Conservation (phyloP, 139 green algal genomes). For the Chlamydomonas sphaeroides region DNA sequence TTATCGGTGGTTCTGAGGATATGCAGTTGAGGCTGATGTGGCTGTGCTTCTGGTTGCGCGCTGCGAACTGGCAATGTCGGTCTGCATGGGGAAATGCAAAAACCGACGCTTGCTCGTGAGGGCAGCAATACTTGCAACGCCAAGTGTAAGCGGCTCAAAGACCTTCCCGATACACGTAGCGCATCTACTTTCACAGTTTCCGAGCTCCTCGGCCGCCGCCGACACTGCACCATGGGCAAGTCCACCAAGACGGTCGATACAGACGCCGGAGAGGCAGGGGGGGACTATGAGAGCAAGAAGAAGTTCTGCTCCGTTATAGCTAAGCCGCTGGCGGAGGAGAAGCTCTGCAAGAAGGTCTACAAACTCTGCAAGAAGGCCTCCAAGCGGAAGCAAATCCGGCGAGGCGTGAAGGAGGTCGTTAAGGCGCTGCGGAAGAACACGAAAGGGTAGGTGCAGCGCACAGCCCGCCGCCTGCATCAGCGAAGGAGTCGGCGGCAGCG, state of each 20-base stretch:
- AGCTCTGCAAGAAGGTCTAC: constrained; percentile 93
- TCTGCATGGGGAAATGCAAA: too few species aligned
- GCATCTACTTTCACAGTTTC: neutral
- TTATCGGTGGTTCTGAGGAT: too few species aligned
- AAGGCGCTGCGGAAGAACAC: constrained; percentile 94
- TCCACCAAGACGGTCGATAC: constrained; percentile 40
- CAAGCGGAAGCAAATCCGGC: constrained; percentile 95
- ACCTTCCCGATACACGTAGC: neutral
- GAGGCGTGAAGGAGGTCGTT: constrained; percentile 98
- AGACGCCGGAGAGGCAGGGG: constrained; percentile 32
- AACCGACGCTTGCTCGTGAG: too few species aligned
- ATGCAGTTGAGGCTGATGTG: too few species aligned
- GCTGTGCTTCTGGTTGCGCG: too few species aligned
- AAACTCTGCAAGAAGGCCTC: constrained; percentile 94
- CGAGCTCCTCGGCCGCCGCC: constrained; percentile 6
- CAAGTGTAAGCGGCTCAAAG: too few species aligned
- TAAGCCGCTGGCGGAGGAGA: constrained; percentile 92
- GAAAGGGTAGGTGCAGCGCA: constrained; percentile 80
- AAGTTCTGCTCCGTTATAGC: constrained; percentile 82
- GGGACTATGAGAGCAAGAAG: constrained; percentile 58
- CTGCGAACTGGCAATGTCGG: too few species aligned
- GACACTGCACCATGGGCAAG: constrained; percentile 45
- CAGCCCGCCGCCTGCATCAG: too few species aligned
- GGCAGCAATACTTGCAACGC: too few species aligned
- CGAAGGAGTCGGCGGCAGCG: too few species aligned